Percentiles rank a stretch among this genome's conserved stretches.
Conservation (phyloP, 306 rosid species). For the Cicer pinnatifidum region DNA sequence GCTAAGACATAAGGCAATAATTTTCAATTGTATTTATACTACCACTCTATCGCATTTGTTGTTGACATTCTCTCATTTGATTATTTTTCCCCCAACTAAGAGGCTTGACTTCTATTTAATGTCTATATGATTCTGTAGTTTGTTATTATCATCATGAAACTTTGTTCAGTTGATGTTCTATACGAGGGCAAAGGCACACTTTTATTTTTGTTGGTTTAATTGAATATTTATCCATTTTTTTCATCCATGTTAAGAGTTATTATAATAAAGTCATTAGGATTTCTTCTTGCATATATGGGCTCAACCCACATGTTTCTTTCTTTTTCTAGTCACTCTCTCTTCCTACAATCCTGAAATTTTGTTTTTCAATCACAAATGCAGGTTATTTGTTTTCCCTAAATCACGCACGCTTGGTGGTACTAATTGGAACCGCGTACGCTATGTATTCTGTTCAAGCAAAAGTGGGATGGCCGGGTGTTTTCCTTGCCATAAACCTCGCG, state of each 20-base stretch:
- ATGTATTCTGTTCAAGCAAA: conserved; percentile 81
- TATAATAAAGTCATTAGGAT: neutral
- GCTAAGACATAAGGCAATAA: neutral
- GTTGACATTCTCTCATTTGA: neutral
- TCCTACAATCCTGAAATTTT: conserved; percentile 5
- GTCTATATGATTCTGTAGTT: conserved; percentile 6
- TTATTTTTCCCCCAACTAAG: conserved; percentile 3
- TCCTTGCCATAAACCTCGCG: conserved; percentile 83
- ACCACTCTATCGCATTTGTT: neutral
- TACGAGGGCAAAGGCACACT: neutral
- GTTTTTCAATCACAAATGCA: conserved; percentile 51
- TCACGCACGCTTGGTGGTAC: conserved; percentile 91
- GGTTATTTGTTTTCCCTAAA: conserved; percentile 93
- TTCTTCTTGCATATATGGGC: neutral
- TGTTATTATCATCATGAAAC: conserved; percentile 30
- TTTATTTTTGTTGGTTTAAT: conserved; percentile 20
- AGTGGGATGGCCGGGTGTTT: conserved; percentile 91
- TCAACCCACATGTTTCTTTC: neutral
- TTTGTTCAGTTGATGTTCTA: conserved; percentile 9
- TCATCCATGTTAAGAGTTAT: neutral
- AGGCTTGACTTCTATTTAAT: conserved; percentile 14
- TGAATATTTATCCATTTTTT: neutral
- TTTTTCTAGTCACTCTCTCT: neutral
- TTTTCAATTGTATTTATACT: conserved; percentile 30
- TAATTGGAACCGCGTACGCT: conserved; percentile 75